Evolutionary conservation across 352 stramenopile species (phyloP).

Genomic region (Globisporangium orthogonon): DNA sequence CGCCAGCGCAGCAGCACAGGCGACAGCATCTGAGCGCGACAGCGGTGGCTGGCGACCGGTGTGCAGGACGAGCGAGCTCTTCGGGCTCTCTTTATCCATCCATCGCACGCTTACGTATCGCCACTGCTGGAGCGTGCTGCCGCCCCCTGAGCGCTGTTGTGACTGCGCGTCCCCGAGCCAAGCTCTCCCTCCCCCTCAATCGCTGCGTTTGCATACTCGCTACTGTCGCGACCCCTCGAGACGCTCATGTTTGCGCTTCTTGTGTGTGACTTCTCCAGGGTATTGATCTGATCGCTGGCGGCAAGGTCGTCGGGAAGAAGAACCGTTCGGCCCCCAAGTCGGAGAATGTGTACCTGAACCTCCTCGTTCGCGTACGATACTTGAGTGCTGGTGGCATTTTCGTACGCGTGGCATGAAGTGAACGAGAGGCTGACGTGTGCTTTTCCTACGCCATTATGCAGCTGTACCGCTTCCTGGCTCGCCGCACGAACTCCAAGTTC

Average conservation of each 20-base stretch:
- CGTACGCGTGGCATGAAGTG: too few species aligned
- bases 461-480: slow-evolving; percentile 96
- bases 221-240: neutral
- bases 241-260: slow-evolving; percentile 8
- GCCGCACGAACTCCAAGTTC: slow-evolving; percentile 98
- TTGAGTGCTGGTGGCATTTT: slow-evolving; percentile 32
- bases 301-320: slow-evolving; percentile 97
- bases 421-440: neutral
- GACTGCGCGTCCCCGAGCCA: slow-evolving; percentile 1
- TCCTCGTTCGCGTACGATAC: slow-evolving; percentile 91
- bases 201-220: neutral
- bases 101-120: neutral
- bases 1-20: slow-evolving; percentile 1
- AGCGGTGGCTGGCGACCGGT: neutral
- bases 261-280: slow-evolving; percentile 51
- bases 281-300: slow-evolving; percentile 99
- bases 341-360: slow-evolving; percentile 98
- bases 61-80: too few species aligned
- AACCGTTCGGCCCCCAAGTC: slow-evolving; percentile 97
- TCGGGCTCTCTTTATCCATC: too few species aligned
- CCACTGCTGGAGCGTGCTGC: neutral
- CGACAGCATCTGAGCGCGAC: neutral
- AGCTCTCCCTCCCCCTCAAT: slow-evolving; percentile 7
- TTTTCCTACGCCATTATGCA: slow-evolving; percentile 5
- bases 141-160: neutral